Conservation (phyloP, 2,329 filamentous ascomycete genomes). For the Trichoderma oligosporum region DNA sequence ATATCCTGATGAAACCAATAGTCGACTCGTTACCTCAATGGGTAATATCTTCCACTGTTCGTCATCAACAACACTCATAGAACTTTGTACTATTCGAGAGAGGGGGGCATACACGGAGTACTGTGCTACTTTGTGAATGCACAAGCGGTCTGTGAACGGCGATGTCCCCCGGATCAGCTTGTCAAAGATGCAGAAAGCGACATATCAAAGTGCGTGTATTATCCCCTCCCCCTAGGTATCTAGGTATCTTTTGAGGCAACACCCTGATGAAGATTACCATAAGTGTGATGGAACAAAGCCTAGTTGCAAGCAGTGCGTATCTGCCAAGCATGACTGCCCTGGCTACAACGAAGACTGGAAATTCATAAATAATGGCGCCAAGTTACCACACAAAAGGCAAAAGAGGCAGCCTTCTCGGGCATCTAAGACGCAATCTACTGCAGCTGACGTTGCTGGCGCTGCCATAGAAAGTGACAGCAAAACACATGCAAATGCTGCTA, state of each 20-base stretch:
- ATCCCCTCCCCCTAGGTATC: background rate
- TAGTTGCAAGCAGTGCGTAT: background rate
- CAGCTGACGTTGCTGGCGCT: background rate
- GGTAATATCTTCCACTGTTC: constrained; percentile 2
- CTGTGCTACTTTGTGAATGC: background rate
- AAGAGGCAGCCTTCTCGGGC: background rate
- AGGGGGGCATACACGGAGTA: background rate
- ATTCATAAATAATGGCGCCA: constrained; percentile 8
- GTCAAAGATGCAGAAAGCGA: constrained; percentile 10
- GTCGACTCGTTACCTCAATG: constrained; percentile 8
- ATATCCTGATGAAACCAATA: background rate
- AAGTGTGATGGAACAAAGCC: constrained; percentile 9
- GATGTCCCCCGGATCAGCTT: constrained; percentile 12
- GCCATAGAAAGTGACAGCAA: background rate
- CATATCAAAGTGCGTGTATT: constrained; percentile 4
- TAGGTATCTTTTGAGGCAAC: background rate
- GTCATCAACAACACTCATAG: background rate
- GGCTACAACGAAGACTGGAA: constrained; percentile 10
- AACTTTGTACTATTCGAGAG: background rate
- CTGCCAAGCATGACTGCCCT: constrained; percentile 1
- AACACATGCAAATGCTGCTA: background rate
- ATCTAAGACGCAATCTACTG: background rate
- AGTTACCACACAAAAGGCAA: background rate
- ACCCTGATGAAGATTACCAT: background rate
- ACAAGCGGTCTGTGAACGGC: background rate